Base-by-base conservation (phyloP, 169 alveolate genomes). In the Plasmodium falciparum region DNA sequence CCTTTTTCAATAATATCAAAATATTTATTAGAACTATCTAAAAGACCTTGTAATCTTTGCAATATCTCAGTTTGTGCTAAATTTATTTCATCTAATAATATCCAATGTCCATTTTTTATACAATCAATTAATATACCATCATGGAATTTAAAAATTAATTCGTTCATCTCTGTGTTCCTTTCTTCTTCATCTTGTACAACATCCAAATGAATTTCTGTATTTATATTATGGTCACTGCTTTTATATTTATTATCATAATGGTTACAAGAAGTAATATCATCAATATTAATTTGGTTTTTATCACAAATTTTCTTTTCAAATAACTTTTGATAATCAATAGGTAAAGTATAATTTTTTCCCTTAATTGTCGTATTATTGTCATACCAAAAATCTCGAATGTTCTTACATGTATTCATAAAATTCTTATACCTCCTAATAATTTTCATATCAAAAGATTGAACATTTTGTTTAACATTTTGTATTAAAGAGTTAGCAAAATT, bases 51-150 rank as follows among this genome's bases (percentile, higher is more conserved):
- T 20, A 98, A 90, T 85, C 99, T 97, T 92, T 98, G 98, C 83
- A 99, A 91, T 15, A 98, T 94, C 83, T 98, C 99, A 17, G 97
- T 97, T 26, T 99, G 98, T 3, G 99, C 99, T 74, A 99, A 94
- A 85, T 99, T 99, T 45, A 99, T 97, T 95, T 99, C 99, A 94
- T 99, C 99, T 20, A 99, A 95, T 61, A 99, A 94, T n/a, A 99
- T 94, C 99, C 99, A 99, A 45, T 97, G 97, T 20, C 99, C 99
- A 54, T 98, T 97, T 47, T 98, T 96, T 85, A 99, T 96, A 2
- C 99, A 98, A 86, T 98, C 97, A n/a, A 98, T 93, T 33, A 98
- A 93, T 56, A 97, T 96, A 4, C 99, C 99, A 92, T 98, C 99
- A 33, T 97, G 96, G 89, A 98, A 99, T 89, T 97, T 96, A 78